Evolutionary conservation across 1,139 yeast genomes (phyloP).

Genomic region (Kodamaea sp.): DNA sequence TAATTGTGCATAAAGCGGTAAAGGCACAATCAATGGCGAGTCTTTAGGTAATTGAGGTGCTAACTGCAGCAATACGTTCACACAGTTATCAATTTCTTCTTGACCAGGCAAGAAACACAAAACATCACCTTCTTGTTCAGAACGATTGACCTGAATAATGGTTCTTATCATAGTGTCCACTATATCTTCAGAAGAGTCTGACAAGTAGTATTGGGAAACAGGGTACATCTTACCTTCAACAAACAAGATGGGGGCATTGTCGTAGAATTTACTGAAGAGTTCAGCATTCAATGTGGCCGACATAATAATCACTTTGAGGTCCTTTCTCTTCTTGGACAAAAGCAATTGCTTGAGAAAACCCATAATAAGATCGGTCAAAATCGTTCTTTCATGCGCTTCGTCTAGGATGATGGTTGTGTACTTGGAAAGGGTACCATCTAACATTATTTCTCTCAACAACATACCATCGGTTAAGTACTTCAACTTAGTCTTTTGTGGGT

Average conservation of each 20-base stretch:
- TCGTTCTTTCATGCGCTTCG: constrained; percentile 97
- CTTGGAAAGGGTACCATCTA: constrained; percentile 60
- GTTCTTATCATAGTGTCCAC: constrained; percentile 78
- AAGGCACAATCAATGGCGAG: constrained; percentile 73
- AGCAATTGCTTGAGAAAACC: constrained; percentile 80
- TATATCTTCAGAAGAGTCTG: constrained; percentile 67
- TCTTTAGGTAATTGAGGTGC: constrained; percentile 69
- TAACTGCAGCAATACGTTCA: constrained; percentile 57
- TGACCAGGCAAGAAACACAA: constrained; percentile 93
- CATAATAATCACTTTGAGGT: constrained; percentile 70
- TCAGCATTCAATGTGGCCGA: constrained; percentile 97
- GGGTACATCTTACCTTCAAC: constrained; percentile 91
- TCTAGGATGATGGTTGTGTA: constrained; percentile 85
- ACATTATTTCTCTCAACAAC: constrained; percentile 88
- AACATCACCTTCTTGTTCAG: constrained; percentile 85
- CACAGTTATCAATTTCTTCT: constrained; percentile 92
- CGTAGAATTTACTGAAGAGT: constrained; percentile 74
- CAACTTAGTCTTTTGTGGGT: constrained; percentile 54
- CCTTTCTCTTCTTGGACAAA: constrained; percentile 46
- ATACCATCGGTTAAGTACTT: constrained; percentile 96
- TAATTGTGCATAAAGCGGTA: constrained; percentile 91
- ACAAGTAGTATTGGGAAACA: constrained; percentile 70
- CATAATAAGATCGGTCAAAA: constrained; percentile 83
- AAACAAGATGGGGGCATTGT: constrained; percentile 73
- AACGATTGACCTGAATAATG: constrained; percentile 73